Base-by-base conservation (phyloP, 371 early-diverging fungal genomes). In the Nematocida sp. region DNA sequence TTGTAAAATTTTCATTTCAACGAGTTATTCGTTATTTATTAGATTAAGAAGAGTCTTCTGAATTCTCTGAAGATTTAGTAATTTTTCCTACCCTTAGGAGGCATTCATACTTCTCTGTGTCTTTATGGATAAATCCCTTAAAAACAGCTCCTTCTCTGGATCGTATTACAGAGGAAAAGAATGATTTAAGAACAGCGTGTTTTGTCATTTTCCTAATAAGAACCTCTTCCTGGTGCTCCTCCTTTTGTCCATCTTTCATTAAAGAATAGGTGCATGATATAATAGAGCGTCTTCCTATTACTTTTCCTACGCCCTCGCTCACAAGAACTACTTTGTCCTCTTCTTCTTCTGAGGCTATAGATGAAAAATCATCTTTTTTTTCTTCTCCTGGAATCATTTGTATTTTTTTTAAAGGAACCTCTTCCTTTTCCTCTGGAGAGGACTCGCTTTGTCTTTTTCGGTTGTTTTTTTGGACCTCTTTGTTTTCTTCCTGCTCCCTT, bases 131-230 rank as follows among this genome's bases (percentile, higher is more conserved):
- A 4, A 11, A 23, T 36, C 60, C 75, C 47, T 63, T 59, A 20
- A 71, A 38, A 16, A 63, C 38, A 38, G 53, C 63, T n/a, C 75
- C 75, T 49, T 71, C 75, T 25, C 75, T 20, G 40, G 60, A 11
- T 13, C 75, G 60, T 39, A 23, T 59, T 2, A 71, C 36, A 7
- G 48, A 9, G 16, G 47, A n/a, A 20, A 60, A 49, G 55, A 71
- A 71, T 48, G 40, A 51, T 23, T 63, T 60, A 9, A 71, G 45
- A 25, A 47, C 48, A 5, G 11, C 20, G 40, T 71, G 50, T 36
- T 26, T 9, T 30, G 25, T 20, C 39, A 61, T 23, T 38, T 61
- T 25, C 53, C 53, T 1, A 39, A 54, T 25, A 38, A n/a, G 20
- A 51, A 71, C 25, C 32, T 23, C 18, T 28, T 51, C 35, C 7